Percentiles rank a stretch among this genome's conserved stretches.
These are phyloP conservation scores for Phaseolus coccineus DNA, from an alignment of 331 rosid genomes.

Conservation along the genomic window DNA sequence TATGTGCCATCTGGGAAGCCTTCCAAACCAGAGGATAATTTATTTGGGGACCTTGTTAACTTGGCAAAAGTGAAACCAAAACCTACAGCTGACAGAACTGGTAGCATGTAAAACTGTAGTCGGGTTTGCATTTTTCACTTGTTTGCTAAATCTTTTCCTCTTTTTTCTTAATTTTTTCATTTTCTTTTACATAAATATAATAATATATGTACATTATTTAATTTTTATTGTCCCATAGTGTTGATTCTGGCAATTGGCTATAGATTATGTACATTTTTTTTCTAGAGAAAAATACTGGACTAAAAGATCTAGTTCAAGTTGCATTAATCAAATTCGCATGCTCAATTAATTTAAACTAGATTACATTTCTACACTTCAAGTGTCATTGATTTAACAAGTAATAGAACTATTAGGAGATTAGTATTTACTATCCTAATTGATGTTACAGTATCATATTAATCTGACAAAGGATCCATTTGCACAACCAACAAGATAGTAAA, in stretches of 20 bases:
- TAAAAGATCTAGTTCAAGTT: too few species aligned
- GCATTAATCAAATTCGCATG: too few species aligned
- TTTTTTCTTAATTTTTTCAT: constrained; percentile 31
- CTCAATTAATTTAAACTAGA: too few species aligned
- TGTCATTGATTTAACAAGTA: too few species aligned
- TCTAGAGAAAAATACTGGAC: constrained; percentile 46
- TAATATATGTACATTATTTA: constrained; percentile 36
- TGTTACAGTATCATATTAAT: too few species aligned
- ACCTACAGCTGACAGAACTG: constrained; percentile 67
- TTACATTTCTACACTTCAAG: too few species aligned
- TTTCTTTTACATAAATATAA: constrained; percentile 21
- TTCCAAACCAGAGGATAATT: constrained; percentile 89
- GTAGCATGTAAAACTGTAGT: constrained; percentile 54
- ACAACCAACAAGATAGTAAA: too few species aligned
- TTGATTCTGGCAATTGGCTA: constrained; percentile 54
- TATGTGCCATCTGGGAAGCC: constrained; percentile 73
- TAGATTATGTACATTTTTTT: constrained; percentile 71
- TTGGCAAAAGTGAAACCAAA: constrained; percentile 88
- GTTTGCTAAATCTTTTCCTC: constrained; percentile 50
- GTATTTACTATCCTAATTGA: too few species aligned
- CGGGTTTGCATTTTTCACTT: constrained; percentile 44
- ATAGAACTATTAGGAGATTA: too few species aligned
- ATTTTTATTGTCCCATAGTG: constrained; percentile 50
- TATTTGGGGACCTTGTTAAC: constrained; percentile 95
- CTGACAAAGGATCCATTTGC: too few species aligned